Percentiles rank a stretch among this genome's conserved stretches.
These are phyloP conservation scores for Corylus heterophylla DNA, from an alignment of 306 rosid genomes.

Conservation along the genomic window DNA sequence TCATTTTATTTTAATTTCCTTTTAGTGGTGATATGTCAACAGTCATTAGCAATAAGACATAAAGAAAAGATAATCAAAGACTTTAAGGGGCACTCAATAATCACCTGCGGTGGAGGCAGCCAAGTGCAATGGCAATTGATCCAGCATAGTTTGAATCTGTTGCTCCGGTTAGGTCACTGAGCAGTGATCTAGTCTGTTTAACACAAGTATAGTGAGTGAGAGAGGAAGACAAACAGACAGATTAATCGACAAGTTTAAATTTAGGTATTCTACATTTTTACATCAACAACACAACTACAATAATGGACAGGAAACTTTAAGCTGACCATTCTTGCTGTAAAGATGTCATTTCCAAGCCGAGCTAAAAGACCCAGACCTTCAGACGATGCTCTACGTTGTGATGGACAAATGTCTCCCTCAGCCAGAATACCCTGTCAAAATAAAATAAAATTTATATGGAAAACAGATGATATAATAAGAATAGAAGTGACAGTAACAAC, in stretches of 20 bases:
- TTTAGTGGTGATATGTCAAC: too few relatives aligned
- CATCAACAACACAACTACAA: constrained; percentile 22
- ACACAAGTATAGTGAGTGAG: constrained; percentile 26
- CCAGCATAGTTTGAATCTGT: constrained; percentile 74
- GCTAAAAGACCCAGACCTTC: constrained; percentile 94
- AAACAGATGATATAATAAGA: not conserved
- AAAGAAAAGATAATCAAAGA: not conserved
- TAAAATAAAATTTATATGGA: constrained; percentile 28
- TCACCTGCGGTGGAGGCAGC: constrained; percentile 97
- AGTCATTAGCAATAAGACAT: too few relatives aligned
- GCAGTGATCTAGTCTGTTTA: constrained; percentile 79
- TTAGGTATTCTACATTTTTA: not conserved
- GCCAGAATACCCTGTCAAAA: constrained; percentile 76
- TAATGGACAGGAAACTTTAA: constrained; percentile 18
- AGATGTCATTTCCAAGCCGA: constrained; percentile 90
- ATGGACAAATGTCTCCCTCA: constrained; percentile 88
- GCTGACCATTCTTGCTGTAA: constrained; percentile 91
- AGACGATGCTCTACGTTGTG: constrained; percentile 85
- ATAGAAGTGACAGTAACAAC: not conserved
- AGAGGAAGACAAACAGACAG: constrained; percentile 12
- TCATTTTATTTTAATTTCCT: too few relatives aligned
- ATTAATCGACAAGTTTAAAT: not conserved
- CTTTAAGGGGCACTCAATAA: constrained; percentile 1
- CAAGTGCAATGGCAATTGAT: constrained; percentile 90
- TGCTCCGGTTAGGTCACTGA: constrained; percentile 77